These are phyloP conservation scores for Podospora australis DNA, from an alignment of 495 filamentous ascomycete species.

Conservation along the genomic window DNA sequence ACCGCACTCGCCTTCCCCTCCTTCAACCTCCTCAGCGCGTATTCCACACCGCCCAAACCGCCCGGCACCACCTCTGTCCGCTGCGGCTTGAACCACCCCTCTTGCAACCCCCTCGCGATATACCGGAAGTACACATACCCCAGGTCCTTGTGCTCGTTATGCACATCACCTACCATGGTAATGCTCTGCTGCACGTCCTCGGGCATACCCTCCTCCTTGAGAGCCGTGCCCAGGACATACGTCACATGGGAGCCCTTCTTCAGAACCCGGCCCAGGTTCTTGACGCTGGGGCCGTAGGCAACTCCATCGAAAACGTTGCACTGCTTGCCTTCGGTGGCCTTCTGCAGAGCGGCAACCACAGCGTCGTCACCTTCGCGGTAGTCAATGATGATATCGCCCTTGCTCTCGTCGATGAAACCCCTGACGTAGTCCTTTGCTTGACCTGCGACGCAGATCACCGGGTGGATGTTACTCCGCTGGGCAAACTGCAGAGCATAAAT, in stretches of 20 bases:
- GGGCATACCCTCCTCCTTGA: conserved; percentile 29
- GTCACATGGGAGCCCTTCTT: conserved; percentile 48
- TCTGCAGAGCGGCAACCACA: conserved; percentile 44
- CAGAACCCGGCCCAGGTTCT: conserved; percentile 43
- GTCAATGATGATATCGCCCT: conserved; percentile 66
- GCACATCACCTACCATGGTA: conserved; percentile 47
- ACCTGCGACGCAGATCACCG: conserved; percentile 65
- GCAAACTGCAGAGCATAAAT: conserved; percentile 65
- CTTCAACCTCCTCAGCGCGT: conserved; percentile 50
- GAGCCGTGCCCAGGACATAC: conserved; percentile 42
- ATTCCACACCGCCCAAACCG: conserved; percentile 53
- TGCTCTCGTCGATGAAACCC: conserved; percentile 51
- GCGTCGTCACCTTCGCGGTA: conserved; percentile 57
- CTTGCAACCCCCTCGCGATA: conserved; percentile 44
- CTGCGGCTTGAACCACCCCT: conserved; percentile 58
- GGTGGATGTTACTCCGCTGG: conserved; percentile 61
- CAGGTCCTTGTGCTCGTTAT: conserved; percentile 49
- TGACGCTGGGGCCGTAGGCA: conserved; percentile 43
- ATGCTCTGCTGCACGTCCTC: conserved; percentile 26
- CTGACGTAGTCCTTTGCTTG: conserved; percentile 50
- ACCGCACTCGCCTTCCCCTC: conserved; percentile 57
- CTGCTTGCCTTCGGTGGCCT: conserved; percentile 32
- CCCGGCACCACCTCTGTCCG: conserved; percentile 54
- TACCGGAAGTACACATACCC: conserved; percentile 50
- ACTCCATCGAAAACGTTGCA: conserved; percentile 53